Base-by-base conservation (phyloP, 2,329 filamentous ascomycete genomes). In the Colletotrichum horii region DNA sequence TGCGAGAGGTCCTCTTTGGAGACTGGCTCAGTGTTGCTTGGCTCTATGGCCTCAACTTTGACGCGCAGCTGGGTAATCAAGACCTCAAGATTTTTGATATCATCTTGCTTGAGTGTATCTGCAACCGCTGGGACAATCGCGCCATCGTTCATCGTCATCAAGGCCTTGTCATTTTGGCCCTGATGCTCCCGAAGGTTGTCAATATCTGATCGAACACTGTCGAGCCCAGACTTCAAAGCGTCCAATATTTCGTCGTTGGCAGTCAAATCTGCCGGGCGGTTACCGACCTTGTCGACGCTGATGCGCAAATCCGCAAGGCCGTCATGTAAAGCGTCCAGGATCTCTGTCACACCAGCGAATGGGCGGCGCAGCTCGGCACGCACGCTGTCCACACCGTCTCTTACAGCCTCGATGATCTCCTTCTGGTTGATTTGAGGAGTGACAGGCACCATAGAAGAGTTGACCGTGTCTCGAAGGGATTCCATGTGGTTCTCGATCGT, bases 231-330 rank as follows among this genome's bases (percentile, higher is more conserved):
- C 82, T 94, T 97, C 71, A 98, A 89, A 0, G 95, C 95, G 75
- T 98, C 95, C 1, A 98, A 88, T 68, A 98, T 96, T 84, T 98
- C 96, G 78, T 98, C 95, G 75, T 94, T 96, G 73, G 95, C 93
- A 1, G 94, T 96, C 83, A 96, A 90, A 79, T 98, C 96, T 1
- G 92, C 87, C 7, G 96, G 94, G 85, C 95, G 97, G 81, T 96
- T 93, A 26, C 92, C 88, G 19, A 97, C 89, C 80, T 89, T 90
- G 74, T 98, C 96, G 73, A 98, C 93, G 76, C 95, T 94, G 32
- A 89, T 88, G 30, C 94, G 92, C 11, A 98, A 88, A 64, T 93
- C 93, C 77, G 94, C 93, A 8, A 98, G 89, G 3, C 96, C 96
- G 83, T 98, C 96, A 75, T 97, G 96, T 70, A 98, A 88, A 1